Evolutionary conservation across 2,329 filamentous ascomycete species (phyloP).

Genomic region (Claviceps spartinae): DNA sequence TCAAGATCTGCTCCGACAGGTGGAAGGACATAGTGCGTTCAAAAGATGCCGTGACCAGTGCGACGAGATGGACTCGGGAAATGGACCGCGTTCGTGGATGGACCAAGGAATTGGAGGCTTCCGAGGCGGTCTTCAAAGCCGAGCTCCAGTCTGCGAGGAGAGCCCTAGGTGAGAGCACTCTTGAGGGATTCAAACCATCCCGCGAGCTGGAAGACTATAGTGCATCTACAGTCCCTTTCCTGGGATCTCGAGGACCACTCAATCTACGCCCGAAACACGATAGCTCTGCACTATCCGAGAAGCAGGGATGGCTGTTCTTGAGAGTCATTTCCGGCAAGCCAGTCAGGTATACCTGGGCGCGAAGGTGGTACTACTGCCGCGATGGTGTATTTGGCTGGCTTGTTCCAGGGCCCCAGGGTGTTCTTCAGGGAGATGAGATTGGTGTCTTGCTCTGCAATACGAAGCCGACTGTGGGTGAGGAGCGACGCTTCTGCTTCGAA

Average conservation of each 20-base stretch:
- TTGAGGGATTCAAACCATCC: conserved; percentile 61
- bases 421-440: conserved; percentile 92
- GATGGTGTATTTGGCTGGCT: conserved; percentile 95
- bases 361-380: conserved; percentile 91
- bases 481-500: conserved; percentile 93
- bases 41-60: conserved; percentile 49
- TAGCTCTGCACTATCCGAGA: conserved; percentile 49
- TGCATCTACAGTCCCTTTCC: conserved; percentile 75
- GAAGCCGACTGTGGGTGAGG: conserved; percentile 80
- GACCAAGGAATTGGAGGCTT: conserved; percentile 85
- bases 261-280: conserved; percentile 43
- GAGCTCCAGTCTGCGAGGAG: conserved; percentile 69
- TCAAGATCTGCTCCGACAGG: conserved; percentile 71
- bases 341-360: conserved; percentile 75
- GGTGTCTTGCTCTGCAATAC: conserved; percentile 89
- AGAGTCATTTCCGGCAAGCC: conserved; percentile 76
- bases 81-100: conserved; percentile 88
- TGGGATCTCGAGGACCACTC: conserved; percentile 57
- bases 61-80: conserved; percentile 58
- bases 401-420: conserved; percentile 68
- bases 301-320: conserved; percentile 89
- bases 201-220: conserved; percentile 90
- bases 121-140: conserved; percentile 69
- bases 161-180: conserved; percentile 67
- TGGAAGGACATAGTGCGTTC: conserved; percentile 74